These are phyloP conservation scores for Oligophagozyma castellii DNA, from an alignment of 1,139 yeast species.

Conservation along the genomic window DNA sequence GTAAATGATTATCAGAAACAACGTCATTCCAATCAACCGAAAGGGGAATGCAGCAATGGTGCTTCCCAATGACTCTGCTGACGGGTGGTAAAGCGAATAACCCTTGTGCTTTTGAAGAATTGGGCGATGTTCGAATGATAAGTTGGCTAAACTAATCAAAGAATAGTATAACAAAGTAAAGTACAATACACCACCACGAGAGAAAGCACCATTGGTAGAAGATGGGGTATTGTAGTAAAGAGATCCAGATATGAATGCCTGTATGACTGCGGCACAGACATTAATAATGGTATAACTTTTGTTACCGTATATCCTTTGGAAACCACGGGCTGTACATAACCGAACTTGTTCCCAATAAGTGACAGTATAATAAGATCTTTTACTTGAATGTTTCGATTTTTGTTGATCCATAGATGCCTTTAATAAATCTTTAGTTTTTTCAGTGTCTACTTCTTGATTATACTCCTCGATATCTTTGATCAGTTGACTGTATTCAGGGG, in stretches of 20 bases:
- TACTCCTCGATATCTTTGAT: conserved; percentile 34
- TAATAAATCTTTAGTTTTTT: conserved; percentile 28
- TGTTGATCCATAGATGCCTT: conserved; percentile 30
- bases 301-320: conserved; percentile 39
- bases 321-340: conserved; percentile 35
- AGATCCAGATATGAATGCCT: conserved; percentile 38
- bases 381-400: conserved; percentile 27
- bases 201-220: conserved; percentile 36
- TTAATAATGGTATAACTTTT: conserved; percentile 35
- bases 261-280: conserved; percentile 34
- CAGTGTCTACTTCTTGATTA: conserved; percentile 28
- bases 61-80: conserved; percentile 42
- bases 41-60: conserved; percentile 36
- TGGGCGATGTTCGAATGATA: conserved; percentile 38
- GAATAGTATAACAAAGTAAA: conserved; percentile 41
- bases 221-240: conserved; percentile 31
- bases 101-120: conserved; percentile 43
- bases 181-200: conserved; percentile 46
- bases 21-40: conserved; percentile 31
- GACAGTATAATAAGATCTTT: conserved; percentile 34
- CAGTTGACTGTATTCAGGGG: conserved; percentile 34
- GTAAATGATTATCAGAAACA: conserved; percentile 35
- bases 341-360: conserved; percentile 34
- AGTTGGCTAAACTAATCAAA: conserved; percentile 42
- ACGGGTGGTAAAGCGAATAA: conserved; percentile 43